Conservation (phyloP, 306 rosid genomes). For the Trifolium repens region DNA sequence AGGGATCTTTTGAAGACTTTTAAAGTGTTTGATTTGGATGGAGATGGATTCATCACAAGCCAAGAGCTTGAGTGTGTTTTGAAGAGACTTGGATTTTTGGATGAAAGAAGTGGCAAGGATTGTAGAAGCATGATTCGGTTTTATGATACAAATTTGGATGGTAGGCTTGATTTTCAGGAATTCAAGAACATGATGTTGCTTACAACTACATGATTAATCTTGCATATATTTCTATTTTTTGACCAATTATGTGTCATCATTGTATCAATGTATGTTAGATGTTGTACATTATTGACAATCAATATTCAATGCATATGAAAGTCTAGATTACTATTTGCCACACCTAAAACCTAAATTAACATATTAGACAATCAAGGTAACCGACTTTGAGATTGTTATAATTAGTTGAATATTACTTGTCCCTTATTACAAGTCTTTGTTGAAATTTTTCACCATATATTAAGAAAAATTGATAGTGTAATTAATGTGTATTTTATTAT, state of each 20-base stretch:
- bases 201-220: conserved; percentile 44
- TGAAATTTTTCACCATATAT: too few relatives aligned
- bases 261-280: background rate
- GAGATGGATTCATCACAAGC: conserved; percentile 78
- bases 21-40: conserved; percentile 74
- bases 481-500: too few relatives aligned
- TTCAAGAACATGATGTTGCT: conserved; percentile 82
- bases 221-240: background rate
- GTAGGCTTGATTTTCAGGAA: conserved; percentile 82
- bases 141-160: conserved; percentile 74
- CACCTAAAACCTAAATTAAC: too few relatives aligned
- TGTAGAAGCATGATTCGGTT: conserved; percentile 61
- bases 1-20: conserved; percentile 71
- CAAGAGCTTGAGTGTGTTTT: conserved; percentile 67
- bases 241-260: background rate
- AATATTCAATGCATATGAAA: background rate
- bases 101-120: conserved; percentile 51
- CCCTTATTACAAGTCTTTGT: too few relatives aligned
- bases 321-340: background rate
- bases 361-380: too few relatives aligned
- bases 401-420: too few relatives aligned
- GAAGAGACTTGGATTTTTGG: conserved; percentile 67
- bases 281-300: background rate
- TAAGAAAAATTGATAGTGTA: too few relatives aligned
- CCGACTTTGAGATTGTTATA: too few relatives aligned